Percentiles rank a stretch among this genome's conserved stretches.
These are phyloP conservation scores for Trichoderma orchidacearum DNA, from an alignment of 495 filamentous ascomycete genomes.

Conservation along the genomic window DNA sequence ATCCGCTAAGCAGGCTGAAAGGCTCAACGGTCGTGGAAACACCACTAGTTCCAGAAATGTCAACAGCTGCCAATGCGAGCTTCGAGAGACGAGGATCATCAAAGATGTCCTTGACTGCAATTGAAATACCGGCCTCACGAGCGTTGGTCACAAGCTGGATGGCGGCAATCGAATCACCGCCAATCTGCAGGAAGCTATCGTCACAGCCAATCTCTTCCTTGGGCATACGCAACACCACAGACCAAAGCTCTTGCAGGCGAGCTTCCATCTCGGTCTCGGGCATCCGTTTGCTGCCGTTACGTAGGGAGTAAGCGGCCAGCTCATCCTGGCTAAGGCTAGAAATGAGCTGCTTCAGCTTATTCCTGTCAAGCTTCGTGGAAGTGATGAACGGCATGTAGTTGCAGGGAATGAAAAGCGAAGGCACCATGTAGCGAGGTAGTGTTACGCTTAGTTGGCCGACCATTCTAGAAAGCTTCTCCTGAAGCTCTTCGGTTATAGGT, in stretches of 20 bases:
- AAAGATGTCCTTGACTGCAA: constrained; percentile 29
- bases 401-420: constrained; percentile 7
- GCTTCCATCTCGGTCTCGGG: constrained; percentile 8
- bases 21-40: constrained; percentile 14
- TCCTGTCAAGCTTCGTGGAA: background rate
- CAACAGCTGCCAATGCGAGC: constrained; percentile 8
- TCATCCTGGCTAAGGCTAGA: background rate
- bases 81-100: constrained; percentile 12
- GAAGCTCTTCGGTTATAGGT: background rate
- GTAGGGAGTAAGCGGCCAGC: constrained; percentile 4
- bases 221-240: constrained; percentile 22
- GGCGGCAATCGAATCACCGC: constrained; percentile 35
- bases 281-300: background rate
- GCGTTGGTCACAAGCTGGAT: constrained; percentile 33
- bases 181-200: constrained; percentile 34
- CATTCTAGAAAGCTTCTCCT: background rate
- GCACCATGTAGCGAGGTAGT: constrained; percentile 14
- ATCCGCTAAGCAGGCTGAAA: constrained; percentile 30
- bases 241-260: constrained; percentile 29
- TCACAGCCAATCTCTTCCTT: constrained; percentile 15
- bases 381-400: background rate
- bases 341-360: background rate
- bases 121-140: constrained; percentile 9
- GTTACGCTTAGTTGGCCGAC: background rate
- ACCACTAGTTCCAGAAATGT: background rate